Evolutionary conservation across 305 asterid species (phyloP).

Genomic region (Andrographis paniculata): DNA sequence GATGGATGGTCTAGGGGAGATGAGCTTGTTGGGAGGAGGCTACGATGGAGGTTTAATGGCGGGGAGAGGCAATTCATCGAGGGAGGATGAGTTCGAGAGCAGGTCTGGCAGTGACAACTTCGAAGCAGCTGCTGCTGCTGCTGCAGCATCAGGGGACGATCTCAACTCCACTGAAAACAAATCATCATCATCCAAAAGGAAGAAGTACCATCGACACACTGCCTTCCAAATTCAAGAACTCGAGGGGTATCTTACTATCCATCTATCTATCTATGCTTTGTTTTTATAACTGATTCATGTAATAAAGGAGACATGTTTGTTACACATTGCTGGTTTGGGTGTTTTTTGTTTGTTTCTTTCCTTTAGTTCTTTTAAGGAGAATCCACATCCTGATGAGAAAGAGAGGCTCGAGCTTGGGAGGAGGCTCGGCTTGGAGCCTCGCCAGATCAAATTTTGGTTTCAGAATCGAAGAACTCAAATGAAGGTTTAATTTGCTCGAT

Average conservation of each 20-base stretch:
- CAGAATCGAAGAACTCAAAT: constrained; percentile 66
- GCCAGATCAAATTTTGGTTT: constrained; percentile 76
- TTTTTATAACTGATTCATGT: too few relatives aligned
- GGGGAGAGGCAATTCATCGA: constrained; percentile 15
- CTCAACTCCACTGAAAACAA: constrained; percentile 28
- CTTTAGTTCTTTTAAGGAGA: constrained; percentile 57
- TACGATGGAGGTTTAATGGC: constrained; percentile 24
- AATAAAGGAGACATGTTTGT: too few relatives aligned
- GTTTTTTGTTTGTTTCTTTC: background rate
- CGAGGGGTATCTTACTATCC: constrained; percentile 46
- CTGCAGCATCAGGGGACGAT: constrained; percentile 48
- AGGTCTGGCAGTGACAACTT: constrained; percentile 53
- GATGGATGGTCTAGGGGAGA: constrained; percentile 60
- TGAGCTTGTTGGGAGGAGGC: constrained; percentile 39
- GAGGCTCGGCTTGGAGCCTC: constrained; percentile 43
- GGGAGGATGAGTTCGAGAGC: constrained; percentile 43
- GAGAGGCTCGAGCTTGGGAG: constrained; percentile 48
- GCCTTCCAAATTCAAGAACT: constrained; percentile 66
- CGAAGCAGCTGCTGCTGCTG: too few relatives aligned
- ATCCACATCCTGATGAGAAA: constrained; percentile 73
- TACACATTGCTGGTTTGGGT: too few relatives aligned
- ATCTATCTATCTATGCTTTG: too few relatives aligned
- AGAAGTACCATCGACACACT: constrained; percentile 55
- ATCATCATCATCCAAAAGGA: constrained; percentile 35
- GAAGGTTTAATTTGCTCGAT: constrained; percentile 37